These are phyloP conservation scores for Phytomonas sp. DNA, from an alignment of 208 protist species.

Conservation along the genomic window DNA sequence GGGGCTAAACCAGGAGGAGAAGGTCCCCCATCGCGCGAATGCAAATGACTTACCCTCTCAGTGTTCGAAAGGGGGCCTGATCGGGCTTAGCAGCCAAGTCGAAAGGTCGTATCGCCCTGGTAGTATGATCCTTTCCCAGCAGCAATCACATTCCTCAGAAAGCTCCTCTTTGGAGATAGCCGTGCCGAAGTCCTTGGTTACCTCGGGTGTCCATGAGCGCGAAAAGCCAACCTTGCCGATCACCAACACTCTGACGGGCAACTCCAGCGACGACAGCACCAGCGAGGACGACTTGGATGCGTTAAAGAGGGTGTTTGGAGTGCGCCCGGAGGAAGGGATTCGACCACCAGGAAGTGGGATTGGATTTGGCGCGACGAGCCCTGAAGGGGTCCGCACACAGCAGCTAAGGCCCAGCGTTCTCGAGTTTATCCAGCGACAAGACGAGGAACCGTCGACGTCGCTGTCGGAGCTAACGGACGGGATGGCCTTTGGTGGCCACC, in stretches of 20 bases:
- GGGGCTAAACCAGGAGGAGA: not conserved
- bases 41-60: not conserved
- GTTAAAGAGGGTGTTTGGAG: not conserved
- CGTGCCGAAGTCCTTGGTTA: not conserved
- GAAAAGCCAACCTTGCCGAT: not conserved
- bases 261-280: not conserved
- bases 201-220: not conserved
- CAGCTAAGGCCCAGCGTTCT: not conserved
- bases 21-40: not conserved
- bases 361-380: not conserved
- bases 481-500: not conserved
- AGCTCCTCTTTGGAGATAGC: not conserved
- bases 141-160: not conserved
- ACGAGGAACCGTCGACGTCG: not conserved
- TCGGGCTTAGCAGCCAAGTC: not conserved
- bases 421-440: not conserved
- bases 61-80: not conserved
- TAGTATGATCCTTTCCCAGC: not conserved
- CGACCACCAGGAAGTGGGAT: not conserved
- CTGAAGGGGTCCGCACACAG: not conserved
- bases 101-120: not conserved
- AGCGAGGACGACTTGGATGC: not conserved
- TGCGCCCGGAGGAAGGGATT: not conserved
- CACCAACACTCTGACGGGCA: not conserved
- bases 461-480: not conserved